Evolutionary conservation across 495 filamentous ascomycete genomes (phyloP).

Genomic region (Neurospora sp.): DNA sequence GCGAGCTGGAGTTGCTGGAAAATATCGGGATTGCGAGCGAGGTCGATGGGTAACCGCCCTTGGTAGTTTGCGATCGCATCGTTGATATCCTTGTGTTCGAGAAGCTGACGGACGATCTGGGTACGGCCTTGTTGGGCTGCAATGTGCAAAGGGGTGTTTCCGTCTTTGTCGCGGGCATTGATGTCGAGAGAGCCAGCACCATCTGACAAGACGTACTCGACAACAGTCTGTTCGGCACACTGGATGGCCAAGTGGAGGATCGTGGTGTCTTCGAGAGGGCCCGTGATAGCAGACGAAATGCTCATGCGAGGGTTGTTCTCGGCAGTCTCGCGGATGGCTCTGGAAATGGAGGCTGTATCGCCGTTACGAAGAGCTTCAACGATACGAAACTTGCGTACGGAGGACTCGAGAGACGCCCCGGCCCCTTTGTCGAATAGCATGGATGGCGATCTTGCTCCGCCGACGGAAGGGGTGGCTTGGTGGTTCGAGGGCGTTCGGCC

Average conservation of each 20-base stretch:
- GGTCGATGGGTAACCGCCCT: constrained; percentile 76
- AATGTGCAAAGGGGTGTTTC: constrained; percentile 86
- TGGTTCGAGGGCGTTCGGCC: constrained; percentile 27
- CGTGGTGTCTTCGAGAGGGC: constrained; percentile 64
- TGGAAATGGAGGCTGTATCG: constrained; percentile 81
- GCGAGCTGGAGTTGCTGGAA: constrained; percentile 92
- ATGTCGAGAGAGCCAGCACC: constrained; percentile 60
- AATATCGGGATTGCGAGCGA: constrained; percentile 84
- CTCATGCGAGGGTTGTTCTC: constrained; percentile 40
- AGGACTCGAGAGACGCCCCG: constrained; percentile 72
- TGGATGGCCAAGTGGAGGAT: constrained; percentile 93
- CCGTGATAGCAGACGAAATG: constrained; percentile 42
- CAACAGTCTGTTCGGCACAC: constrained; percentile 86
- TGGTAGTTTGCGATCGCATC: constrained; percentile 86
- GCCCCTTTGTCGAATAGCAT: constrained; percentile 29
- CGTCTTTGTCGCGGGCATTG: constrained; percentile 83
- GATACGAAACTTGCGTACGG: constrained; percentile 83
- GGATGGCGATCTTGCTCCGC: constrained; percentile 17
- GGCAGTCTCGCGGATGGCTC: constrained; percentile 64
- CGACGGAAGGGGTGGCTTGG: constrained; percentile 13
- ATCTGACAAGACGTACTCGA: constrained; percentile 85
- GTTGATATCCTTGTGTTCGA: constrained; percentile 73
- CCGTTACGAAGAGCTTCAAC: constrained; percentile 87
- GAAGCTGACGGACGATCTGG: constrained; percentile 66
- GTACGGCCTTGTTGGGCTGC: constrained; percentile 73